A percentile compares a stretch with the other conserved stretches of the same genome.
These are phyloP conservation scores for Alternaria alternata DNA, from an alignment of 2,329 filamentous ascomycete species.

Conservation along the genomic window DNA sequence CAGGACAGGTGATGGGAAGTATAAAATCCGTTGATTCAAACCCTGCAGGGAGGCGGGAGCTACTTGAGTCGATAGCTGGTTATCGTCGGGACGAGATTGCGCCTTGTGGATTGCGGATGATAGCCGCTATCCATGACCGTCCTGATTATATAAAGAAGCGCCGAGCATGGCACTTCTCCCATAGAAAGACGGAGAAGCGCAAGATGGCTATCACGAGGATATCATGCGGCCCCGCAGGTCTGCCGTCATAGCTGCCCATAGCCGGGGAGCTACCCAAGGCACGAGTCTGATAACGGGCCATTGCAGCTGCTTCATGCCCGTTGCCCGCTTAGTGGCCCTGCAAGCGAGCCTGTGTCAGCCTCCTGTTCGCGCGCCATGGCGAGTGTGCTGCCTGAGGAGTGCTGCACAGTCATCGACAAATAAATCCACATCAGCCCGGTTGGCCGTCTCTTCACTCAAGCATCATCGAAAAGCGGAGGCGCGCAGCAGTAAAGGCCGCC, in stretches of 20 bases:
- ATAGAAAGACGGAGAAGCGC: conserved; percentile 13
- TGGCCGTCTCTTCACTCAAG: not conserved
- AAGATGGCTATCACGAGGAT: conserved; percentile 19
- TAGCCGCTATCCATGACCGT: conserved; percentile 17
- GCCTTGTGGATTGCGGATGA: conserved; percentile 21
- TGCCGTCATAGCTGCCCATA: conserved; percentile 19
- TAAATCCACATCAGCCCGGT: conserved; percentile 19
- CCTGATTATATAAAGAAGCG: conserved; percentile 25
- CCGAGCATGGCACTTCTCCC: conserved; percentile 18
- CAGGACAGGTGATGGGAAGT: conserved; percentile 17
- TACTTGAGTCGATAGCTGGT: conserved; percentile 37
- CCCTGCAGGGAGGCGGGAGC: conserved; percentile 44
- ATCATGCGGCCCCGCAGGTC: conserved; percentile 15
- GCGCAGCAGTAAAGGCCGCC: conserved; percentile 5
- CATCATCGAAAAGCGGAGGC: conserved; percentile 8
- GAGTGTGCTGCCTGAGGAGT: not conserved
- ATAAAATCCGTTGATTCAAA: conserved; percentile 30
- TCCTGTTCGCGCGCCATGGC: not conserved
- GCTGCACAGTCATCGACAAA: conserved; percentile 9
- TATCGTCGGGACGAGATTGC: conserved; percentile 42
- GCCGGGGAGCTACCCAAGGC: conserved; percentile 11
- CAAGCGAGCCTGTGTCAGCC: conserved; percentile 24
- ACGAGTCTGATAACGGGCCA: conserved; percentile 11
- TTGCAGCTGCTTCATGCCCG: conserved; percentile 6
- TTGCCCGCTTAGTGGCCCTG: conserved; percentile 23